Evolutionary conservation across 2,329 filamentous ascomycete genomes (phyloP).

Genomic region (Leptoxyphium fumago): DNA sequence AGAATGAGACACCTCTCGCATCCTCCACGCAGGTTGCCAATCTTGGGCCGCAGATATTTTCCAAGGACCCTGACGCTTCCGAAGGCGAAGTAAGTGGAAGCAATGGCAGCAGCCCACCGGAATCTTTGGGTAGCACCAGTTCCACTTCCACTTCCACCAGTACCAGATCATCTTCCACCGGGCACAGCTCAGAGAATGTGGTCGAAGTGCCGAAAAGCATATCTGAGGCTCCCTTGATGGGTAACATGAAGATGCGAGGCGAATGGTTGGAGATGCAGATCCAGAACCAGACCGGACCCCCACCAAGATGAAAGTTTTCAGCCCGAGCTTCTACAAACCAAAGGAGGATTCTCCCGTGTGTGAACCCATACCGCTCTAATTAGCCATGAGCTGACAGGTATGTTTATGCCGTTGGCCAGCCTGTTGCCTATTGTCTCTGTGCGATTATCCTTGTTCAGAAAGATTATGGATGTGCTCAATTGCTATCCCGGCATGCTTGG

Average conservation of each 20-base stretch:
- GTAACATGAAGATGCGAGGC: slow-evolving; percentile 3
- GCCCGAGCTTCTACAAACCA: too few species aligned
- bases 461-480: too few species aligned
- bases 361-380: too few species aligned
- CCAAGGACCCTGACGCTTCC: neutral
- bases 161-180: neutral
- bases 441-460: too few species aligned
- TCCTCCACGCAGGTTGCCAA: neutral
- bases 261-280: slow-evolving; percentile 3
- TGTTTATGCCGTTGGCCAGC: too few species aligned
- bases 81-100: slow-evolving; percentile 7
- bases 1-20: neutral
- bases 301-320: neutral
- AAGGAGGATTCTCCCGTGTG: too few species aligned
- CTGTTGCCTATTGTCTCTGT: too few species aligned
- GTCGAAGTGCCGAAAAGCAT: slow-evolving; percentile 2
- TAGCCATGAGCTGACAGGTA: too few species aligned
- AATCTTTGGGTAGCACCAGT: neutral
- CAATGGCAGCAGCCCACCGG: neutral
- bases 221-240: neutral
- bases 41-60: neutral
- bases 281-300: neutral
- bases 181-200: neutral
- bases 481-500: too few species aligned
- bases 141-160: neutral